These are phyloP conservation scores for Heracleum sosnowskyi DNA, from an alignment of 129 eudicot genomes.

Conservation along the genomic window DNA sequence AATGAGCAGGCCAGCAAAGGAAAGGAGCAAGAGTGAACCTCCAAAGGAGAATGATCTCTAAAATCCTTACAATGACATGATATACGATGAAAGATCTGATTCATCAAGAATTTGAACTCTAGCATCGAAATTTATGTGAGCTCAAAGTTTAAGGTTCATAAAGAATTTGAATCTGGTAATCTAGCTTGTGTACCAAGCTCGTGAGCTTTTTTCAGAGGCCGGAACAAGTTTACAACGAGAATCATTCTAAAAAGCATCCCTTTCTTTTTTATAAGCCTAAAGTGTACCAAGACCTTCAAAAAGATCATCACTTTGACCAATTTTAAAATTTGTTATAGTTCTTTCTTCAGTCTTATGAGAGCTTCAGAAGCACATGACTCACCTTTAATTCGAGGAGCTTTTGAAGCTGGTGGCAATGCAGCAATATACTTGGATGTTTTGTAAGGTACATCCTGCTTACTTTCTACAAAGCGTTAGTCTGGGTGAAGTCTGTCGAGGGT, in stretches of 20 bases:
- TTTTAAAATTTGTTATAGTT: not conserved
- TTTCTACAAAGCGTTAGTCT: not conserved
- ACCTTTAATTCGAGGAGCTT: not conserved
- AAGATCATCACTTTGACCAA: not conserved
- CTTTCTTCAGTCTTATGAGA: not conserved
- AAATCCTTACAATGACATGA: conserved; percentile 19
- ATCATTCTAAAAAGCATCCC: not conserved
- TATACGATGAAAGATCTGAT: not conserved
- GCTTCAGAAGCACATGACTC: not conserved
- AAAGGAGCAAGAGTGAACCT: conserved; percentile 46
- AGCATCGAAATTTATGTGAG: not conserved
- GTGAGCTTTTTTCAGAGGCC: not conserved
- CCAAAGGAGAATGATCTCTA: conserved; percentile 35
- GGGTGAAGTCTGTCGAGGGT: not conserved
- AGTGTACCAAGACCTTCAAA: not conserved
- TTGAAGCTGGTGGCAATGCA: not conserved
- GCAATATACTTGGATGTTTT: not conserved
- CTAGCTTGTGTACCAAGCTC: conserved; percentile 4
- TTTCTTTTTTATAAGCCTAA: not conserved
- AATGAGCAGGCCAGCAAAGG: conserved; percentile 16
- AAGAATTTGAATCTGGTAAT: not conserved
- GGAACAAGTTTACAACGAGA: not conserved
- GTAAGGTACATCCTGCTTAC: not conserved
- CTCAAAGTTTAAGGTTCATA: not conserved
- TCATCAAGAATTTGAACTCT: not conserved